Conservation (phyloP, 345 rosid species). For the Bretschneidera sinensis region DNA sequence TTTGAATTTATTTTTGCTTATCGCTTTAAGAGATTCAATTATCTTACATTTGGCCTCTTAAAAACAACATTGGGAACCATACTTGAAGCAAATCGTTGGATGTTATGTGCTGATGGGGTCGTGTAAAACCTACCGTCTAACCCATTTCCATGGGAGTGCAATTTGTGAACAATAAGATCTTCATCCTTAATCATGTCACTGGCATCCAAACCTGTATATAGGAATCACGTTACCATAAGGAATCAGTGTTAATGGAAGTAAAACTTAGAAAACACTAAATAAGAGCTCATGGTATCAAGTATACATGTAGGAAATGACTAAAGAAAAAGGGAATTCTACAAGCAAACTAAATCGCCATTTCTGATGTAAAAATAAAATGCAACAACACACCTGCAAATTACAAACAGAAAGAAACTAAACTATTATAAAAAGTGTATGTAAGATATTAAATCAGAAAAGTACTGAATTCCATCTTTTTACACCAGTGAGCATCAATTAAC, state of each 20-base stretch:
- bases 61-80: constrained; percentile 78
- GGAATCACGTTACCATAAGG: constrained; percentile 2
- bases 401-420: too few species aligned
- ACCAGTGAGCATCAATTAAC: too few species aligned
- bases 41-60: constrained; percentile 93
- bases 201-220: constrained; percentile 83
- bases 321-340: background rate
- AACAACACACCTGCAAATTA: too few species aligned
- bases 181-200: constrained; percentile 96
- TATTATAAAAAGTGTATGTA: too few species aligned
- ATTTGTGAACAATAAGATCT: constrained; percentile 76
- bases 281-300: background rate
- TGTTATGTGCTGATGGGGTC: constrained; percentile 66
- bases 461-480: too few species aligned
- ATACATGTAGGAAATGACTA: background rate
- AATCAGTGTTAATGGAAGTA: background rate
- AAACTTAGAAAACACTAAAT: background rate
- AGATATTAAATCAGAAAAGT: too few species aligned
- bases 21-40: constrained; percentile 80
- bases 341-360: constrained; percentile 3
- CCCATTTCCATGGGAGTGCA: constrained; percentile 63
- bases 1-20: constrained; percentile 93
- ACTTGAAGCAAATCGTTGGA: constrained; percentile 74
- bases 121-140: constrained; percentile 58
- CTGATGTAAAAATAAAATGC: background rate